A percentile compares a stretch with the other conserved stretches of the same genome.
phyloP scores from a whole-genome alignment of 345 rosid species.

The Citrus inodora region DNA sequence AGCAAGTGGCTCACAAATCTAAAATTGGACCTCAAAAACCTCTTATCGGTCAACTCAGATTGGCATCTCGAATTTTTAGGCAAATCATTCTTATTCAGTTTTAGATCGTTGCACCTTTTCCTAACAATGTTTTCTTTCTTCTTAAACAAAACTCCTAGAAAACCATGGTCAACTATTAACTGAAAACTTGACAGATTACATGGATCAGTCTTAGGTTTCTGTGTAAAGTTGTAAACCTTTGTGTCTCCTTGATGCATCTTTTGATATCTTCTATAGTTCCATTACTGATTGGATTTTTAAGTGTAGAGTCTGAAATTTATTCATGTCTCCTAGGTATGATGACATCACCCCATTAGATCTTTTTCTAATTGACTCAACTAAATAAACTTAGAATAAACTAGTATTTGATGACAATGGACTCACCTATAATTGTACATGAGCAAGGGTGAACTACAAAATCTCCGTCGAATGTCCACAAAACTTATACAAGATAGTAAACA shows the following conservation, averaged over 20 bases:
- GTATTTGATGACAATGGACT: neutral
- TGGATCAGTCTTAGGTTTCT: neutral
- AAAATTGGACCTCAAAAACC: neutral
- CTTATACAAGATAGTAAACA: constrained; percentile 2
- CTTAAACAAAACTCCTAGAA: neutral
- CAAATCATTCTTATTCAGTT: neutral
- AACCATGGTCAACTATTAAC: neutral
- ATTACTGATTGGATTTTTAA: neutral
- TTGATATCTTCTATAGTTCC: neutral
- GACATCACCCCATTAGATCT: neutral
- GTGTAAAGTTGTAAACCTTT: neutral
- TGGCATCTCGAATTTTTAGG: neutral
- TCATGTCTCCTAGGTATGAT: neutral
- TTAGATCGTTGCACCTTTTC: neutral
- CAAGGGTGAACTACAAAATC: neutral
- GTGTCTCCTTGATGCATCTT: neutral
- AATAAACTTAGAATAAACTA: neutral
- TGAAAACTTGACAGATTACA: neutral
- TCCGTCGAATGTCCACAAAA: neutral
- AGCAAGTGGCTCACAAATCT: neutral
- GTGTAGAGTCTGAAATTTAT: neutral
- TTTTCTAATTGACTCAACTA: neutral
- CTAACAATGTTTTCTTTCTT: neutral
- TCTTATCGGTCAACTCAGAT: neutral
- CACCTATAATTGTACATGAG: neutral